Conservation (phyloP, 2,329 filamentous ascomycete genomes). For the Chalaropsis ovoidea region DNA sequence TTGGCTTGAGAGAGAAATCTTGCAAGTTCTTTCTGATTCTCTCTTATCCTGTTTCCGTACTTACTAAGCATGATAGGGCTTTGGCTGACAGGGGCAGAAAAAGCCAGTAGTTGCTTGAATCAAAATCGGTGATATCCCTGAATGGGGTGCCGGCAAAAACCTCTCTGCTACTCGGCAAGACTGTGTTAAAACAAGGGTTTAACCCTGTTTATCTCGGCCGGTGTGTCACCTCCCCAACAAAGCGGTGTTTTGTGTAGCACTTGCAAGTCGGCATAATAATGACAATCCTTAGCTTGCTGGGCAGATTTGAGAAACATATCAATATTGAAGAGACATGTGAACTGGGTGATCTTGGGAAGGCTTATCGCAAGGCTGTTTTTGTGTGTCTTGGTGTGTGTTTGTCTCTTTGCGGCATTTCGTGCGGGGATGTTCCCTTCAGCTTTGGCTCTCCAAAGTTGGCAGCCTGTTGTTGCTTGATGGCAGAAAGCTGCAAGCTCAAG, state of each 20-base stretch:
- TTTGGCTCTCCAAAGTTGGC: neutral
- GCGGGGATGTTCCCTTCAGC: slow-evolving; percentile 5
- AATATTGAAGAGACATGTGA: neutral
- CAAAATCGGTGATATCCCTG: neutral
- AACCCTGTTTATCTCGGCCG: neutral
- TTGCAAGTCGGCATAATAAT: slow-evolving; percentile 8
- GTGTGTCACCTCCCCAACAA: slow-evolving; percentile 7
- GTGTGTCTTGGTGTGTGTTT: too few species aligned
- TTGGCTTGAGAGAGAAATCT: neutral
- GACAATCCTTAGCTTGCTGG: neutral
- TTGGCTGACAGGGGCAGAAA: neutral
- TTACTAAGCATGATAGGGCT: neutral
- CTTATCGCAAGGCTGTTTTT: neutral
- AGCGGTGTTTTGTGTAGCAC: slow-evolving; percentile 1
- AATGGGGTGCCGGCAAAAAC: neutral
- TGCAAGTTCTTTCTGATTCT: neutral
- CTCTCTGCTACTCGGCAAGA: neutral
- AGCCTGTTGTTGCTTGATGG: neutral
- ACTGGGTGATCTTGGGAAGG: neutral
- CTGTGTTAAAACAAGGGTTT: neutral
- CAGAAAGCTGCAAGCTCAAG: slow-evolving; percentile 4
- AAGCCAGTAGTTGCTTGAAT: neutral
- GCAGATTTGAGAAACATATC: neutral
- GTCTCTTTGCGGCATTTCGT: neutral
- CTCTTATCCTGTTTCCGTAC: neutral